phyloP scores from a whole-genome alignment of 257 asterid genomes.

The Nicotiana sylvestris region DNA sequence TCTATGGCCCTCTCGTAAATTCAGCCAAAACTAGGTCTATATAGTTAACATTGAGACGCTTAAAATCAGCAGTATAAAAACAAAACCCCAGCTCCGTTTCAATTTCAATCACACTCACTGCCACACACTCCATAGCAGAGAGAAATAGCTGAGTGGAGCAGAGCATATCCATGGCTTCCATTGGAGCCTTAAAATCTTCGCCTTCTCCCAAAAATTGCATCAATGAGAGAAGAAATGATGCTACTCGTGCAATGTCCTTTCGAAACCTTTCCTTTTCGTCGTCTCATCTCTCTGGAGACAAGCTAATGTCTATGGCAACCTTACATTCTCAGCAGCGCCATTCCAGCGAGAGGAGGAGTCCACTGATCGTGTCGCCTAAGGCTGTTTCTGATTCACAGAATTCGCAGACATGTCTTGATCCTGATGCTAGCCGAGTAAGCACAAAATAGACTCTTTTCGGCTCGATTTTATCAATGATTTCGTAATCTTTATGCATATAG shows the following conservation, averaged over 20 bases:
- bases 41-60: background rate
- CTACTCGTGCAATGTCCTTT: constrained; percentile 27
- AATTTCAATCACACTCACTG: background rate
- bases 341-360: constrained; percentile 21
- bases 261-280: constrained; percentile 53
- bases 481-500: background rate
- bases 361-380: constrained; percentile 64
- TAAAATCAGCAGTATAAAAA: background rate
- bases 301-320: constrained; percentile 19
- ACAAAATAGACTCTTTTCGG: background rate
- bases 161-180: constrained; percentile 15
- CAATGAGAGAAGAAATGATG: constrained; percentile 14
- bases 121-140: constrained; percentile 14
- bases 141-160: too few species aligned
- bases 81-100: background rate
- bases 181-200: constrained; percentile 2
- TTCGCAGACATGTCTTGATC: constrained; percentile 90
- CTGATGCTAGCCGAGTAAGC: constrained; percentile 82
- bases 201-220: constrained; percentile 7
- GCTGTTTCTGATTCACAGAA: constrained; percentile 92
- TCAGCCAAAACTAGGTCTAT: background rate
- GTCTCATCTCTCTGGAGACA: constrained; percentile 38
- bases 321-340: constrained; percentile 24
- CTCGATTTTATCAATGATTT: background rate
- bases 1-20: constrained; percentile 1